phyloP scores from a whole-genome alignment of 1,284 basidiomycete genomes.

The Cryptococcus sp. region DNA sequence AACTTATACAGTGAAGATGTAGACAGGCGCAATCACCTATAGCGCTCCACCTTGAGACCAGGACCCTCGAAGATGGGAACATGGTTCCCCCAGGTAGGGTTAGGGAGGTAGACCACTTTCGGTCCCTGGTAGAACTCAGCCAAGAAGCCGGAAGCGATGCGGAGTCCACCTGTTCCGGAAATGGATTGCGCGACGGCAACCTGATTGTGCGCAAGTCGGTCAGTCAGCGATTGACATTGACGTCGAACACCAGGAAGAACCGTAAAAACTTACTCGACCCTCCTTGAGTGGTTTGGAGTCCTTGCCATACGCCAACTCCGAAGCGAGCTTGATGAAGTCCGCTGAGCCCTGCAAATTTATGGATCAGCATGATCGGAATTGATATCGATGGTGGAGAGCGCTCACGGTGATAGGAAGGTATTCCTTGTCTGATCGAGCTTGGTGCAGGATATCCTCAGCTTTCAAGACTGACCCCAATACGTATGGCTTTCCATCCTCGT shows the following conservation, averaged over 20 bases:
- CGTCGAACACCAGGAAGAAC: no score
- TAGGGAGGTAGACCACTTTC: constrained; percentile 89
- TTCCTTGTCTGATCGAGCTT: constrained; percentile 84
- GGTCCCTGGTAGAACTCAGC: constrained; percentile 77
- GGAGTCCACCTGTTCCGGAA: constrained; percentile 95
- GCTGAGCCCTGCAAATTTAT: constrained; percentile 59
- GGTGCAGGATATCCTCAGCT: constrained; percentile 63
- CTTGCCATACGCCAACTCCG: constrained; percentile 86
- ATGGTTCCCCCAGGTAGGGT: constrained; percentile 98
- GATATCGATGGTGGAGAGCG: background rate
- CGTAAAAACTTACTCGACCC: constrained; percentile 64
- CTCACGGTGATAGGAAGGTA: constrained; percentile 86
- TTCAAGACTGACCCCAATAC: constrained; percentile 87
- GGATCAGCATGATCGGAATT: background rate
- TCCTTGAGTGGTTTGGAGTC: constrained; percentile 75
- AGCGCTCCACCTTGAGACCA: constrained; percentile 87
- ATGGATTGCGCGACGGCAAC: constrained; percentile 92
- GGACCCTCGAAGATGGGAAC: constrained; percentile 78
- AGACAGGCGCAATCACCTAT: constrained; percentile 52
- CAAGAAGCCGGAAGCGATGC: constrained; percentile 93
- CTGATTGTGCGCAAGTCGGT: constrained; percentile 53
- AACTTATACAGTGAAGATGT: background rate
- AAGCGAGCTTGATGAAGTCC: constrained; percentile 83
- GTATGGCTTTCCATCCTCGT: constrained; percentile 93
- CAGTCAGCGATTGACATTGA: background rate